Conservation (phyloP, 106 monocot genomes). For the Dendrobium nobile region DNA sequence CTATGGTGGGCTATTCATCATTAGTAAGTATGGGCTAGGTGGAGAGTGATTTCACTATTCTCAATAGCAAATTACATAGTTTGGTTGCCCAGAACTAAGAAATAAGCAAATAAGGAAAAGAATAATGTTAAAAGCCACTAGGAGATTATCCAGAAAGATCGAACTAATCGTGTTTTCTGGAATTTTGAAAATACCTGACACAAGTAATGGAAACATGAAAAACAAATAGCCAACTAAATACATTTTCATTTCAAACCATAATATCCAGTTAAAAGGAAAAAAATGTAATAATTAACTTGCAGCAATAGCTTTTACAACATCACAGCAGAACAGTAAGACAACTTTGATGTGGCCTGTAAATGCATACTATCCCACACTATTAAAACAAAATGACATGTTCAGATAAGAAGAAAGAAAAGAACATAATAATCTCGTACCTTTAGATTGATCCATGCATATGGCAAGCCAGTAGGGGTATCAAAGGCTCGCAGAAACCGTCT, state of each 20-base stretch:
- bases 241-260: not conserved
- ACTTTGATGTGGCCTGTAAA: not conserved
- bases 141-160: too few species aligned
- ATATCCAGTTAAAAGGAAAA: not conserved
- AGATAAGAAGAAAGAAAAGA: not conserved
- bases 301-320: not conserved
- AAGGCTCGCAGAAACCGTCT: constrained; percentile 76
- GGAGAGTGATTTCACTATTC: too few species aligned
- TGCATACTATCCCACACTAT: not conserved
- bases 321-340: not conserved
- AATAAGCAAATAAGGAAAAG: too few species aligned
- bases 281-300: not conserved
- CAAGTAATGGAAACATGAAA: not conserved
- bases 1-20: too few species aligned
- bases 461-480: constrained; percentile 86
- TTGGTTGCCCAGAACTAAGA: too few species aligned
- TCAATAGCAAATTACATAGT: too few species aligned
- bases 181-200: too few species aligned
- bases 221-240: not conserved
- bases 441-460: constrained; percentile 94
- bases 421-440: constrained; percentile 36
- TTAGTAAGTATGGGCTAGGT: too few species aligned
- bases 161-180: too few species aligned
- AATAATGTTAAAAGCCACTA: too few species aligned
- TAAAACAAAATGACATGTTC: not conserved